These are phyloP conservation scores for Pleurotus citrinopileatus DNA, from an alignment of 768 basidiomycete species.

Conservation along the genomic window DNA sequence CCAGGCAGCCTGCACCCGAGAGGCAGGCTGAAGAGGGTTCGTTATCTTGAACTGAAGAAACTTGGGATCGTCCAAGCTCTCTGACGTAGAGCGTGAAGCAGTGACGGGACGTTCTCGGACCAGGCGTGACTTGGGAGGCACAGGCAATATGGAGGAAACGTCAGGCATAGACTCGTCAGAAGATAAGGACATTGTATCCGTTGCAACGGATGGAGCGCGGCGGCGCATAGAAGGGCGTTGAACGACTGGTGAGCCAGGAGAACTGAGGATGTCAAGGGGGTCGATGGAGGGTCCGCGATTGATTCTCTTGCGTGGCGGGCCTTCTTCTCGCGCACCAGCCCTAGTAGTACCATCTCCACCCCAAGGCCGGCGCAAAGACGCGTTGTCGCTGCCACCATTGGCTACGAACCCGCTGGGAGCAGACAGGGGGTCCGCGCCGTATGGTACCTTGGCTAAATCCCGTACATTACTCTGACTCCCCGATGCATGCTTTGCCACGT, in stretches of 20 bases:
- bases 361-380: constrained; percentile 50
- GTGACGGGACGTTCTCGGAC: constrained; percentile 42
- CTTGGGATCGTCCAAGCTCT: background rate
- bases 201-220: constrained; percentile 30
- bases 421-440: constrained; percentile 50
- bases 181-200: constrained; percentile 50
- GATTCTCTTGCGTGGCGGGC: constrained; percentile 69
- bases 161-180: constrained; percentile 71
- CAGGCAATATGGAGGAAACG: constrained; percentile 34
- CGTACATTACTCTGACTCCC: constrained; percentile 30
- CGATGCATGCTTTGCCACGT: constrained; percentile 40
- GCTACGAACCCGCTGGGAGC: constrained; percentile 58
- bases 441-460: constrained; percentile 29
- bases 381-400: constrained; percentile 39
- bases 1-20: constrained; percentile 10
- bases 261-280: constrained; percentile 36
- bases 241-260: constrained; percentile 60
- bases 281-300: constrained; percentile 48
- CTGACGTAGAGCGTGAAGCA: background rate
- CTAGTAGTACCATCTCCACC: constrained; percentile 33
- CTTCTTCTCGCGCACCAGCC: constrained; percentile 48
- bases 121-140: constrained; percentile 51
- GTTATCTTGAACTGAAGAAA: constrained; percentile 12
- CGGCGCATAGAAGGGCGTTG: constrained; percentile 50
- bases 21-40: constrained; percentile 25